phyloP scores from a whole-genome alignment of 2,329 filamentous ascomycete species.

The Talaromyces albobiverticillius region DNA sequence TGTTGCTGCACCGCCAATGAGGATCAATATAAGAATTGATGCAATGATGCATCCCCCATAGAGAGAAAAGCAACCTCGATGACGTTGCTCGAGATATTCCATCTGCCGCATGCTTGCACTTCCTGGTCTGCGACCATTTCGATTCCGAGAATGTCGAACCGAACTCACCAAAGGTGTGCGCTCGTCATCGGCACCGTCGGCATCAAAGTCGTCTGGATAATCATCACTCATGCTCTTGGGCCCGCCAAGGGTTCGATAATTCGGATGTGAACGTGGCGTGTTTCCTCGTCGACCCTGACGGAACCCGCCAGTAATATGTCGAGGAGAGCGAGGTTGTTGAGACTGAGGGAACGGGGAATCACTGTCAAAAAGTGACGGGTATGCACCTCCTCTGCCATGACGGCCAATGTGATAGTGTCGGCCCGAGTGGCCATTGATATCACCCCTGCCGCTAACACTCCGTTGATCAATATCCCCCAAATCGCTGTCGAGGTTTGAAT shows the following conservation, averaged over 20 bases:
- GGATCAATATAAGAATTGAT: slow-evolving; percentile 74
- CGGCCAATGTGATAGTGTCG: slow-evolving; percentile 80
- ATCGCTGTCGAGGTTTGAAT: slow-evolving; percentile 64
- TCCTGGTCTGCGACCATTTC: slow-evolving; percentile 52
- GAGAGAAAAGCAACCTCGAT: slow-evolving; percentile 64
- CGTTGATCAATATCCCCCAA: slow-evolving; percentile 64
- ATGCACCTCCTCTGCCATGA: slow-evolving; percentile 67
- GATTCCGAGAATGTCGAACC: slow-evolving; percentile 59
- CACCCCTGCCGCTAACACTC: slow-evolving; percentile 61
- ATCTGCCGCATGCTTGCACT: slow-evolving; percentile 63
- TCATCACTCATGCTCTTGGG: slow-evolving; percentile 60
- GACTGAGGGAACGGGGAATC: slow-evolving; percentile 65
- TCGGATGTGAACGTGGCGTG: slow-evolving; percentile 62
- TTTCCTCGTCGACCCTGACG: slow-evolving; percentile 69
- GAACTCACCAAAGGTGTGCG: slow-evolving; percentile 74
- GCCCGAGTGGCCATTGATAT: slow-evolving; percentile 56
- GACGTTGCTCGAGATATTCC: slow-evolving; percentile 68
- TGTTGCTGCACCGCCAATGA: slow-evolving; percentile 79
- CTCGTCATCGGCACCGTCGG: slow-evolving; percentile 80
- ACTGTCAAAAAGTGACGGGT: slow-evolving; percentile 70
- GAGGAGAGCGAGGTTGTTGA: slow-evolving; percentile 62
- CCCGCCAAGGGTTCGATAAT: slow-evolving; percentile 43
- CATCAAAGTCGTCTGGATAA: slow-evolving; percentile 76
- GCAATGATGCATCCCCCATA: slow-evolving; percentile 86
- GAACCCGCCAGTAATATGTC: slow-evolving; percentile 51